Evolutionary conservation across 306 rosid genomes (phyloP).

Genomic region (Pyrus communis): DNA sequence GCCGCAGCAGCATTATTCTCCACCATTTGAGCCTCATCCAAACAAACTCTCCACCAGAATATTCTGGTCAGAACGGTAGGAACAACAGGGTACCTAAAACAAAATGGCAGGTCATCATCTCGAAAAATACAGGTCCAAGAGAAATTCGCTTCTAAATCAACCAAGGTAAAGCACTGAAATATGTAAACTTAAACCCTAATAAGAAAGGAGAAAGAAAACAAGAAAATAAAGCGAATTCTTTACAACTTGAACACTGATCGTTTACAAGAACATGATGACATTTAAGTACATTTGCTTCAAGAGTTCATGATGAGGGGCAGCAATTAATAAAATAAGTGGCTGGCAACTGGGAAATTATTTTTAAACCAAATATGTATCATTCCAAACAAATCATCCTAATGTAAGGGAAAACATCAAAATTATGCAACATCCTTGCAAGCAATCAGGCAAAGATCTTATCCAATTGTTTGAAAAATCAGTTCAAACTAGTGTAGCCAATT

Average conservation of each 20-base stretch:
- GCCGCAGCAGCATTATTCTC: constrained; percentile 80
- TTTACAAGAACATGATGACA: background rate
- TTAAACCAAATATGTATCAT: background rate
- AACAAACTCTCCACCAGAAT: constrained; percentile 96
- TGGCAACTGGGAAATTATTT: background rate
- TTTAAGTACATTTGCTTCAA: background rate
- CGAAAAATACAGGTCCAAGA: constrained; percentile 4
- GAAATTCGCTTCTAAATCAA: background rate
- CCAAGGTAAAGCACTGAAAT: background rate
- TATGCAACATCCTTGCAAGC: background rate
- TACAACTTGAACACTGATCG: background rate
- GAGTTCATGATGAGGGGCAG: background rate
- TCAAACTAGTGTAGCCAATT: background rate
- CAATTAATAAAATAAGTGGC: background rate
- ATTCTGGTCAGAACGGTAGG: constrained; percentile 91
- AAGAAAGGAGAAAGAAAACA: background rate
- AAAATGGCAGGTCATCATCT: constrained; percentile 1
- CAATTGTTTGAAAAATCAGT: background rate
- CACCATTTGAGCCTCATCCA: constrained; percentile 99
- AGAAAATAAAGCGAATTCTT: background rate
- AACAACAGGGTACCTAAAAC: constrained; percentile 75
- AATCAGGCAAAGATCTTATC: background rate
- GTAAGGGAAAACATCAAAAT: background rate
- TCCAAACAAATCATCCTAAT: background rate
- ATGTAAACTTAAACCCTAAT: background rate